These are phyloP conservation scores for Neolentinus lepideus DNA, from an alignment of 1,284 basidiomycete species.

Conservation along the genomic window DNA sequence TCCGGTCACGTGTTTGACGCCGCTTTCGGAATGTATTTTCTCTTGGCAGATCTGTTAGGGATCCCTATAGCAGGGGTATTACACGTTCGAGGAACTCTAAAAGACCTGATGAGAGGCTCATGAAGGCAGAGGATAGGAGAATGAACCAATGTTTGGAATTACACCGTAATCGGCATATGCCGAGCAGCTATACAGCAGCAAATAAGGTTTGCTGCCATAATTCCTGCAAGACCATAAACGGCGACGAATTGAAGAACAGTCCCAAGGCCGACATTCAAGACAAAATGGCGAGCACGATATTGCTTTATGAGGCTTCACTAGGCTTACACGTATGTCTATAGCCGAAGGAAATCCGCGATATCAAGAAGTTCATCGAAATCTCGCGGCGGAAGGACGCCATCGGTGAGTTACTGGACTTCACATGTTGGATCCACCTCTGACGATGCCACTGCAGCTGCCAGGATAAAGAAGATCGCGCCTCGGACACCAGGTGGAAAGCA, in stretches of 20 bases:
- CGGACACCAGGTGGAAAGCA: conserved; percentile 66
- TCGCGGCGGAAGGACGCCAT: conserved; percentile 85
- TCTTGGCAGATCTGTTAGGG: too few relatives aligned
- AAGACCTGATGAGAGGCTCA: too few relatives aligned
- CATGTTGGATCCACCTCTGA: conserved; percentile 4
- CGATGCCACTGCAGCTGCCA: conserved; percentile 61
- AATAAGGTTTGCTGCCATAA: not conserved
- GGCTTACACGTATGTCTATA: conserved; percentile 24
- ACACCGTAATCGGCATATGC: not conserved
- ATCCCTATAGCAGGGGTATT: too few relatives aligned
- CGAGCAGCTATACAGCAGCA: not conserved
- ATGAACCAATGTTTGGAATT: not conserved
- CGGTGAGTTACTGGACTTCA: conserved; percentile 39
- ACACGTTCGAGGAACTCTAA: too few relatives aligned
- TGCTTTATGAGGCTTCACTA: not conserved
- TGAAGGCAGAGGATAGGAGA: too few relatives aligned
- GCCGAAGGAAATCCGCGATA: conserved; percentile 98
- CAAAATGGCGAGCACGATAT: not conserved
- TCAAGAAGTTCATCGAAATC: conserved; percentile 98
- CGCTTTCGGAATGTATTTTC: too few relatives aligned
- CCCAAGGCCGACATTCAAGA: not conserved
- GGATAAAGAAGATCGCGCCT: conserved; percentile 90
- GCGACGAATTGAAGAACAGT: not conserved
- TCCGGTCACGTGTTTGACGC: too few relatives aligned
- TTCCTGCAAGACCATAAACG: not conserved